These are phyloP conservation scores for Acanthamoeba castellanii DNA, from an alignment of 208 protist species.

Conservation along the genomic window DNA sequence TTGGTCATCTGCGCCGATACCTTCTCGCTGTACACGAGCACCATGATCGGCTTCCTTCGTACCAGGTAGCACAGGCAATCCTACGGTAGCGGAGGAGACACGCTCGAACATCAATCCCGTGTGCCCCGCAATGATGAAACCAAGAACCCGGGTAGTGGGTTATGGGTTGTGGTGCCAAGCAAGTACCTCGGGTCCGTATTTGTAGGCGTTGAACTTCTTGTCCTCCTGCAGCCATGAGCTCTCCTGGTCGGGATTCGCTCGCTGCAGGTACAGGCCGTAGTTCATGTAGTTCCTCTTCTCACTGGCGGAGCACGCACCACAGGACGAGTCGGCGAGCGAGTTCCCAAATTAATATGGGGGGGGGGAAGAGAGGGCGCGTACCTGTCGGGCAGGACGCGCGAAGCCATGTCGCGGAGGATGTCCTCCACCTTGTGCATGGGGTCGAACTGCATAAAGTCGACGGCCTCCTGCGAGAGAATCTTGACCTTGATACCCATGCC, in stretches of 20 bases:
- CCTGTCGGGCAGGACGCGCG: constrained; percentile 45
- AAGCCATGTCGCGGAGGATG: constrained; percentile 61
- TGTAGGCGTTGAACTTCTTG: constrained; percentile 74
- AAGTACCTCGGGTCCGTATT: constrained; percentile 58
- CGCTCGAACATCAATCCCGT: background rate
- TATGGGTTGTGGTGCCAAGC: background rate
- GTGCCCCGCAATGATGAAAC: no score
- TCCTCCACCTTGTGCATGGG: constrained; percentile 65
- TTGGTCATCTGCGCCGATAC: constrained; percentile 27
- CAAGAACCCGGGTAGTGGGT: no score
- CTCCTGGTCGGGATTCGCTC: constrained; percentile 35
- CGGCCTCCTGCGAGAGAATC: constrained; percentile 67
- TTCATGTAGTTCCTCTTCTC: constrained; percentile 71
- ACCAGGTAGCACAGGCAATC: constrained; percentile 63
- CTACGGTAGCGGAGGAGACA: background rate
- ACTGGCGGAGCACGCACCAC: background rate
- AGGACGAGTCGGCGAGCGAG: background rate
- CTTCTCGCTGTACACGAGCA: constrained; percentile 70
- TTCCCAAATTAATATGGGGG: background rate
- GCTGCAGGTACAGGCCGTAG: constrained; percentile 70
- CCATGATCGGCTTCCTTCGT: constrained; percentile 70
- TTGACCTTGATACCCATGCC: constrained; percentile 71
- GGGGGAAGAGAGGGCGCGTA: background rate
- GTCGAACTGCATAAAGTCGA: constrained; percentile 75
- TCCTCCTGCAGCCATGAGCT: constrained; percentile 71